Conservation (phyloP, 306 rosid species). For the Datisca glomerata region DNA sequence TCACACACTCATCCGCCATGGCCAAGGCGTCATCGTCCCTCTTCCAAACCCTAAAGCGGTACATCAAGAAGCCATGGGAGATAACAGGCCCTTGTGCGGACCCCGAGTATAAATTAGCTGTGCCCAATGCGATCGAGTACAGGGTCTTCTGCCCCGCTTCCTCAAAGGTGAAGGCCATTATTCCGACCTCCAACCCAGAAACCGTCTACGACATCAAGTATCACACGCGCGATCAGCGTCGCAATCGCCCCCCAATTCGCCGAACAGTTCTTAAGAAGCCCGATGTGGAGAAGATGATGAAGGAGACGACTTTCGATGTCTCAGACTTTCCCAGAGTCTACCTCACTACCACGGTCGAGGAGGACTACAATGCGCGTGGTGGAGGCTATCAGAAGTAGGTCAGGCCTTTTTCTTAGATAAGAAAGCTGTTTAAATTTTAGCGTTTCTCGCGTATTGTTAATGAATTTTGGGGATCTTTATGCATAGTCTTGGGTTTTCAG, state of each 20-base stretch:
- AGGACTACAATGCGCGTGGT: slow-evolving; percentile 54
- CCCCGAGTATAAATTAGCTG: slow-evolving; percentile 54
- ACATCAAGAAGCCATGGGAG: slow-evolving; percentile 93
- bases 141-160: slow-evolving; percentile 73
- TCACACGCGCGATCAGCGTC: slow-evolving; percentile 75
- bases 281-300: slow-evolving; percentile 42
- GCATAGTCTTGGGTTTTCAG: too few relatives aligned
- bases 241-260: slow-evolving; percentile 79
- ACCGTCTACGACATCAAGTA: slow-evolving; percentile 84
- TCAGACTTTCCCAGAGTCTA: slow-evolving; percentile 70
- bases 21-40: slow-evolving; percentile 20
- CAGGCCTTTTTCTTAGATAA: not conserved
- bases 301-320: slow-evolving; percentile 36
- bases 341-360: slow-evolving; percentile 37
- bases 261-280: slow-evolving; percentile 58
- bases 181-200: slow-evolving; percentile 75
- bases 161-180: slow-evolving; percentile 19
- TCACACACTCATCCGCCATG: slow-evolving; percentile 1
- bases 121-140: slow-evolving; percentile 66
- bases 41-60: slow-evolving; percentile 46
- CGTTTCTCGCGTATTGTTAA: too few relatives aligned
- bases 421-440: too few relatives aligned
- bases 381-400: slow-evolving; percentile 85
- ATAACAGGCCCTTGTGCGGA: slow-evolving; percentile 76
- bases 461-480: too few relatives aligned